A percentile compares a stretch with the other conserved stretches of the same genome.
These are phyloP conservation scores for Tribonema minus DNA, from an alignment of 108 stramenopile genomes.

Conservation along the genomic window DNA sequence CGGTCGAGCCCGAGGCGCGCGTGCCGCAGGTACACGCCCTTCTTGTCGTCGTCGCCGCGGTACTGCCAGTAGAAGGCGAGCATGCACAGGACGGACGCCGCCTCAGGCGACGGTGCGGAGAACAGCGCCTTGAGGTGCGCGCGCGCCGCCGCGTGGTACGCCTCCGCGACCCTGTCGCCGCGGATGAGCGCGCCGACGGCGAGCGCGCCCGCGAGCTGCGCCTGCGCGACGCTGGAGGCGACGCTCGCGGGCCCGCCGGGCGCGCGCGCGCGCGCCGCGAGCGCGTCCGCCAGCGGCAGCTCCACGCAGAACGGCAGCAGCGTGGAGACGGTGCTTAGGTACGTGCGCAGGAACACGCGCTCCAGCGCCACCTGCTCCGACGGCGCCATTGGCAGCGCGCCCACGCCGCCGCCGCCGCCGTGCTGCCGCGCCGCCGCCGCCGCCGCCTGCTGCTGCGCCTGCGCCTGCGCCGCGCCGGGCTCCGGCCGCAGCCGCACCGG, in stretches of 20 bases:
- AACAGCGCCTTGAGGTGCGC: neutral
- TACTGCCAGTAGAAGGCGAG: conserved; percentile 24
- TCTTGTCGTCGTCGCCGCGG: conserved; percentile 6
- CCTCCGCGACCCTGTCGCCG: neutral
- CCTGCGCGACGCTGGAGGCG: neutral
- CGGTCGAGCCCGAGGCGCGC: neutral
- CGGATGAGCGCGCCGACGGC: conserved; percentile 19
- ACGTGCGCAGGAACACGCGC: conserved; percentile 2
- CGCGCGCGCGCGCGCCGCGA: neutral
- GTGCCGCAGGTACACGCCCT: neutral
- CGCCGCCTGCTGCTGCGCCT: neutral
- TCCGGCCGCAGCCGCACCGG: neutral
- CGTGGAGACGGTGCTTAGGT: neutral
- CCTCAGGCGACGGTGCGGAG: neutral
- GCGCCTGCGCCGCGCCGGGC: neutral
- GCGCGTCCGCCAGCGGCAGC: neutral
- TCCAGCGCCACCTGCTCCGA: conserved; percentile 4
- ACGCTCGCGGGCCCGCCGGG: neutral
- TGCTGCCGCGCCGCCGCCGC: neutral
- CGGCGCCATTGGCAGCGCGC: neutral
- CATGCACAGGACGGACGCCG: conserved; percentile 8
- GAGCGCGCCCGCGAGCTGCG: conserved; percentile 13
- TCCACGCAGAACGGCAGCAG: conserved; percentile 1
- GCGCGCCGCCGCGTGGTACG: conserved; percentile 5
- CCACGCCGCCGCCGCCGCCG: neutral